Base-by-base conservation (phyloP, 2,329 filamentous ascomycete species). In the Samsoniella hepiali region DNA sequence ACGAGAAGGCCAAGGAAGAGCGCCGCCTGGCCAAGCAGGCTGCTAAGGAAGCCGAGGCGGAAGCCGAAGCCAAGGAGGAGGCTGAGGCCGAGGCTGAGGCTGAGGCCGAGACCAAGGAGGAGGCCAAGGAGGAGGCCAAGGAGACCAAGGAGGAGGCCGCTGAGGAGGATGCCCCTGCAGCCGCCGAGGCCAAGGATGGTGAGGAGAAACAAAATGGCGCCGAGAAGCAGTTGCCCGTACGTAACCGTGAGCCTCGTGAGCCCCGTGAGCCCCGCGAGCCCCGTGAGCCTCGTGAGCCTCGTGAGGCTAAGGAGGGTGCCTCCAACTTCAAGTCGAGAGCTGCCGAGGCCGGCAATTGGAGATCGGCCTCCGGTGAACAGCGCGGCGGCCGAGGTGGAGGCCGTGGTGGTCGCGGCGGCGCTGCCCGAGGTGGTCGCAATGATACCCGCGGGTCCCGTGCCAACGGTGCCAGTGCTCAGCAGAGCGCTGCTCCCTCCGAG, bases 1-100 rank as follows among this genome's bases (percentile, higher is more conserved):
- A 95, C 1, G 91, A 95, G 67, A 95, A 93, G 80, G 89, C 86
- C 51, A 93, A 91, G 76, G 91, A 91, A 70, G 90, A 92, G 68
- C 82, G 81, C 64, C 82, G 84, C 59, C 74, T 86, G 40, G 87
- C 84, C 31, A 87, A 87, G 75, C 82, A 85, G 65, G 82, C 81
- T 44, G 81, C 78, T 9, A 81, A 81, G 60, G 81, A 81, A 69
- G 78, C 78, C 44, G 76, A 75, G 45, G 75, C 75, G 0, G 73
- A 74, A 7, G 76, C 75, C 51, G 73, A 73, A 54, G 74, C 70
- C 55, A 69, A 74, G 60, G 73, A 73, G 47, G 72, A 77, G 45
- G 72, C 70, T 2, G 73, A 76, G 60, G 73, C 75, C 38, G 69
- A 73, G 63, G 69, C 73, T 6, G 74, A 76, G 56, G 74, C 69